Evolutionary conservation across 192 early-diverging fungal genomes (phyloP).

Genomic region (Phycomyces blakesleeanus): DNA sequence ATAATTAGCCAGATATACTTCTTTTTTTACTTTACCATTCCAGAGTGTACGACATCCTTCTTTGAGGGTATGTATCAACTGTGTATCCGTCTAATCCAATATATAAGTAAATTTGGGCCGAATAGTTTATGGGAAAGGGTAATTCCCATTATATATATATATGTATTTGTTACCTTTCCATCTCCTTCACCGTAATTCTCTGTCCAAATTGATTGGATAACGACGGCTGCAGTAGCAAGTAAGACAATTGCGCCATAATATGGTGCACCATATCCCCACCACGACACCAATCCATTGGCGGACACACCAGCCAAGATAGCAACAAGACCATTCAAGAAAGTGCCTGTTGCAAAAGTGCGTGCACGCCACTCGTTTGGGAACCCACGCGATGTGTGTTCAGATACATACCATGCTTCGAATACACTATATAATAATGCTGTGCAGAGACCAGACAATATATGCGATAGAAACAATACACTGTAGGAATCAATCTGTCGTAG

Average conservation of each 20-base stretch:
- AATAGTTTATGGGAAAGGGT: background rate
- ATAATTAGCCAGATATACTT: background rate
- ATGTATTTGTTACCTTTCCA: constrained; percentile 5
- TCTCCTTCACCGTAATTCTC: constrained; percentile 67
- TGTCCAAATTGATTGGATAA: constrained; percentile 57
- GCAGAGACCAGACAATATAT: constrained; percentile 46
- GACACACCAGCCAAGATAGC: constrained; percentile 65
- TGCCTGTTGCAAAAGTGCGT: constrained; percentile 60
- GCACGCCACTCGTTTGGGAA: constrained; percentile 51
- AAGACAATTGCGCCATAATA: constrained; percentile 56
- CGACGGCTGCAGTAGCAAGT: constrained; percentile 40
- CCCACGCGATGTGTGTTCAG: constrained; percentile 48
- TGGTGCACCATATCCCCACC: constrained; percentile 55
- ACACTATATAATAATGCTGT: constrained; percentile 54
- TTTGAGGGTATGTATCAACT: constrained; percentile 17
- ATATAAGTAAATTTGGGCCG: background rate
- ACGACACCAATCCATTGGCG: constrained; percentile 56
- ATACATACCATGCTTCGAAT: constrained; percentile 61
- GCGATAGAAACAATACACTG: constrained; percentile 39
- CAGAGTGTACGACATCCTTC: constrained; percentile 11
- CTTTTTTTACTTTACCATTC: background rate
- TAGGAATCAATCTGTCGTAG: constrained; percentile 38
- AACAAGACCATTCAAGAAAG: constrained; percentile 66
- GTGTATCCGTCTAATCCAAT: constrained; percentile 6
- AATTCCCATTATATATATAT: constrained; percentile 3